These are phyloP conservation scores for Aspergillus transmontanensis DNA, from an alignment of 2,329 filamentous ascomycete genomes.

Conservation along the genomic window DNA sequence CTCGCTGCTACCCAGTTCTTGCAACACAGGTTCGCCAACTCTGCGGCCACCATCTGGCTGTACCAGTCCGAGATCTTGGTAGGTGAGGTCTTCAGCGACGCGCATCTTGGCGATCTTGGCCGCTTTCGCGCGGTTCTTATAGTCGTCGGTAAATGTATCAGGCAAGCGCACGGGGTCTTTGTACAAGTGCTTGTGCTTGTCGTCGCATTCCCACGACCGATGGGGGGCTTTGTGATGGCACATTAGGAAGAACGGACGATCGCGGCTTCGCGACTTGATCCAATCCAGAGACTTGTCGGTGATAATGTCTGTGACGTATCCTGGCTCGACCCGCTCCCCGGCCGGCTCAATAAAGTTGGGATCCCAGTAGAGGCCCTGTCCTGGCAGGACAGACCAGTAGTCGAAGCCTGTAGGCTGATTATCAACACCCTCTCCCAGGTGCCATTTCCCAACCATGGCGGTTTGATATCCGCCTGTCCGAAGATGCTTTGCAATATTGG, in stretches of 20 bases:
- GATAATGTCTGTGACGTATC: conserved; percentile 57
- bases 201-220: conserved; percentile 54
- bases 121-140: conserved; percentile 56
- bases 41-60: conserved; percentile 52
- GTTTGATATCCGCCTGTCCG: conserved; percentile 52
- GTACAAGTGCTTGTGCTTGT: conserved; percentile 54
- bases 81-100: conserved; percentile 54
- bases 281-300: conserved; percentile 53
- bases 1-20: conserved; percentile 19
- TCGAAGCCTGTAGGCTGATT: conserved; percentile 56
- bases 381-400: conserved; percentile 55
- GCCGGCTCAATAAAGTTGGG: conserved; percentile 51
- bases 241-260: conserved; percentile 57
- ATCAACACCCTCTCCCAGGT: conserved; percentile 51
- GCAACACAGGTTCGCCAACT: conserved; percentile 33
- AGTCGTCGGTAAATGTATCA: conserved; percentile 57
- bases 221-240: conserved; percentile 61
- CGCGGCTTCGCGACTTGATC: conserved; percentile 36
- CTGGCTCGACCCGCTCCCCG: conserved; percentile 35
- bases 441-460: conserved; percentile 59
- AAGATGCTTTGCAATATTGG: conserved; percentile 56
- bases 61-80: conserved; percentile 54
- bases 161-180: conserved; percentile 50
- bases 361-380: conserved; percentile 57
- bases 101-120: conserved; percentile 56